phyloP scores from a whole-genome alignment of 139 green algal species.

The Axilococcus clingmanii region DNA sequence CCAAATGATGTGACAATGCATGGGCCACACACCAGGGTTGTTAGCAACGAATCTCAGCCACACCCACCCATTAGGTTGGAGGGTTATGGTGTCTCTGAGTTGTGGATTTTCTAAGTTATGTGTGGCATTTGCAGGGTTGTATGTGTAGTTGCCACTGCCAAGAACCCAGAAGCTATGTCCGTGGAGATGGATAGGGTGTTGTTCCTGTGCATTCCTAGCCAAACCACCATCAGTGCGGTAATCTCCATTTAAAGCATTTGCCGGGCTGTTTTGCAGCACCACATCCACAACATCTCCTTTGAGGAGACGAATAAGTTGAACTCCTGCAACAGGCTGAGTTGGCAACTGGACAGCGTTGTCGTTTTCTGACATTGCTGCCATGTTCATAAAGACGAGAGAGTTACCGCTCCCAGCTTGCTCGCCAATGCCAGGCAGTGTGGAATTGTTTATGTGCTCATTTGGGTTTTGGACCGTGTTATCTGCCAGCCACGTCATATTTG shows the following conservation, averaged over 20 bases:
- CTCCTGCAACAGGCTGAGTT: constrained; percentile 12
- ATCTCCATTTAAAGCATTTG: constrained; percentile 20
- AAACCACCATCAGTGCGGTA: constrained; percentile 2
- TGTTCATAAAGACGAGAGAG: constrained; percentile 1
- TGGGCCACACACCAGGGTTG: constrained; percentile 33
- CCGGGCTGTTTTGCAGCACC: constrained; percentile 29
- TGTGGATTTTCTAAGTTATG: neutral
- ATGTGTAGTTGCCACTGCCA: constrained; percentile 17
- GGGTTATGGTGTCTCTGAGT: constrained; percentile 14
- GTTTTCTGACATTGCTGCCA: constrained; percentile 5
- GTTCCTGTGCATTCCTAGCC: constrained; percentile 25
- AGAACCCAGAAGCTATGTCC: constrained; percentile 43
- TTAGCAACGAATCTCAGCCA: constrained; percentile 4
- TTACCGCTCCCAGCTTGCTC: neutral
- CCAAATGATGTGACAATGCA: constrained; percentile 45
- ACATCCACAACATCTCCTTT: constrained; percentile 14
- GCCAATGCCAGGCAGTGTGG: neutral
- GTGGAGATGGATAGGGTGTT: constrained; percentile 55
- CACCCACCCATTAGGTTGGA: neutral
- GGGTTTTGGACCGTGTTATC: neutral
- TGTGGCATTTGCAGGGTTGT: neutral
- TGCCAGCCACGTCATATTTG: neutral
- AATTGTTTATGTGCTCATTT: neutral
- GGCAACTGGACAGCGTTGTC: constrained; percentile 7
- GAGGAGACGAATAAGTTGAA: constrained; percentile 7